Evolutionary conservation across 192 early-diverging fungal species (phyloP), one percentile per base, ranked within the genome.

Genomic region (Linnemannia hyalina): DNA sequence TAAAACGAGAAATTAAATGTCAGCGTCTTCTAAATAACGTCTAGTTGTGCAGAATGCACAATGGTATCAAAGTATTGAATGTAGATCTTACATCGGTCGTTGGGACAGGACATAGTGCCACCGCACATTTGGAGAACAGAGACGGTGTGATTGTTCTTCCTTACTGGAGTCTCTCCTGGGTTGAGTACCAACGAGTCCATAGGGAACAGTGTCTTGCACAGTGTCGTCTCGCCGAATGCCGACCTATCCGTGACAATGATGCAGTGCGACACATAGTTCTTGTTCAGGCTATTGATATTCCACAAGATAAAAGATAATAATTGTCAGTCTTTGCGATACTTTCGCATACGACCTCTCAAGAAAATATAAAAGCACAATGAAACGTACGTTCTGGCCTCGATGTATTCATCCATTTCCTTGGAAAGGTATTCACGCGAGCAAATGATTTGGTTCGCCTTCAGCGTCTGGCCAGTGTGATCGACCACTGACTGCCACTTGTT

Each of bases 351-450:
- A 40, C 4, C 35, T 32, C 18, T 38, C 6, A 42, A 74, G 49
- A 55, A 18, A n/a, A 16, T 3, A 26, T 1, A 41, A 75, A 35
- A 29, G 10, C 1, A 52, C 18, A 32, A 15, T 18, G 40, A 29
- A 36, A 86, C 71, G 35, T 85, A 83, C 80, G 77, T 82, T 41
- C 77, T 79, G 18, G 77, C 60, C 2, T 85, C 85, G 1, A 87
- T n/a, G 3, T 77, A 79, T 20, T 76, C 42, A 26, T 90, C 72
- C 89, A 89, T 88, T 41, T 83, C 79, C 32, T 23, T 60, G 3
- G 89, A 88, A 16, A 91, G 80, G 70, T 94, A 96, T 29, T 90
- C 91, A 35, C 91, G 80, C 23, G 89, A 83, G 73, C 92, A 90
- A 44, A 94, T 87, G 4, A 94, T 46, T n/a, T 84, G 87, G 35